Evolutionary conservation across 2,329 filamentous ascomycete species (phyloP).

Genomic region (Madurella mycetomatis): DNA sequence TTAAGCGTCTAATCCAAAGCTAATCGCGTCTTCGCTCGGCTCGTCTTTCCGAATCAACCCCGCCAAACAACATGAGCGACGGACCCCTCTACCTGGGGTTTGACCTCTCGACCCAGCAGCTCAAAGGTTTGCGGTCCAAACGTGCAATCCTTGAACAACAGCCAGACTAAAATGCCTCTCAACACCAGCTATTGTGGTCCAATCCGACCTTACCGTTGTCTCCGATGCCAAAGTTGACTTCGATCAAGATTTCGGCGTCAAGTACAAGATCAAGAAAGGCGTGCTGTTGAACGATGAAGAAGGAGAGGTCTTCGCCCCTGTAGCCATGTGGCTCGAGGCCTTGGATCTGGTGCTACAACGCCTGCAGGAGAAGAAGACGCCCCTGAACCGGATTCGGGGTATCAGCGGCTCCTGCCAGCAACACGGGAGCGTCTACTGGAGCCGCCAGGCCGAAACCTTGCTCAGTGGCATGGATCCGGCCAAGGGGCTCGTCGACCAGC

Average conservation of each 20-base stretch:
- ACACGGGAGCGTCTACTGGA: constrained; percentile 97
- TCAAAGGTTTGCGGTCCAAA: constrained; percentile 63
- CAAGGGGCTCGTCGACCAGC: constrained; percentile 65
- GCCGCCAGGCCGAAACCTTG: constrained; percentile 58
- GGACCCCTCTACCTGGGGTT: constrained; percentile 81
- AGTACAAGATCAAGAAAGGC: constrained; percentile 82
- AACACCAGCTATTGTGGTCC: constrained; percentile 69
- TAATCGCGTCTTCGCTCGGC: not conserved
- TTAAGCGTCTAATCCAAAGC: not conserved
- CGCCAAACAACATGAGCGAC: constrained; percentile 20
- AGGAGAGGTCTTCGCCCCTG: constrained; percentile 87
- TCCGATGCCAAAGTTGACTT: constrained; percentile 93
- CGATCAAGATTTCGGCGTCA: constrained; percentile 69
- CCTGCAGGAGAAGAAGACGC: constrained; percentile 64
- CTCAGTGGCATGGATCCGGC: constrained; percentile 57
- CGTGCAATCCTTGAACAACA: not conserved
- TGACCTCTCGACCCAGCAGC: constrained; percentile 93
- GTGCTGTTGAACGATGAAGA: constrained; percentile 77
- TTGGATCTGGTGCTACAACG: constrained; percentile 77
- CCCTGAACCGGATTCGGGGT: constrained; percentile 70
- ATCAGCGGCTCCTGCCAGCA: constrained; percentile 94
- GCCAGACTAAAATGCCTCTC: constrained; percentile 3
- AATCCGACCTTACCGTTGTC: constrained; percentile 73
- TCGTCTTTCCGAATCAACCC: not conserved
- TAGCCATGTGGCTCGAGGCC: constrained; percentile 91